Evolutionary conservation across 768 basidiomycete genomes (phyloP), one percentile per base, ranked within the genome.

Genomic region (Pleurotus tuber-regium): DNA sequence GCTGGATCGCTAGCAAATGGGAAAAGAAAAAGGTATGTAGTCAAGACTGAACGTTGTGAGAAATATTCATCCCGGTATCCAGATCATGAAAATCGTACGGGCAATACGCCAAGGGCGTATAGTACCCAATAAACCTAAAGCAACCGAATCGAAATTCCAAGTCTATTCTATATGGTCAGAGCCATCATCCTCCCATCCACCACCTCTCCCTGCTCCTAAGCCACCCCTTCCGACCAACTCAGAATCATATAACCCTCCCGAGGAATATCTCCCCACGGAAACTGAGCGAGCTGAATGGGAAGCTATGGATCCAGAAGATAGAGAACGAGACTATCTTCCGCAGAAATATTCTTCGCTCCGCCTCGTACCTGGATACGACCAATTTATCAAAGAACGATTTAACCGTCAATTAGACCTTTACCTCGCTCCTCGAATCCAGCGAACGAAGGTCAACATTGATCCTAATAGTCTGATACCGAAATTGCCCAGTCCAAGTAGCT

Each of bases 11-110:
- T 11, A 96, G 92, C 71, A 98, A 95, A 74, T 99, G 97, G 97
- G 97, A 98, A 71, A 98, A 97, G 70, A 86, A 97, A 78, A 99
- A 99, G 83, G 95, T 92, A 26, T 28, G 41, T 26, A 24, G 9
- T 29, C 44, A n/a, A n/a, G n/a, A n/a, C n/a, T n/a, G n/a, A n/a
- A n/a, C n/a, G n/a, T n/a, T n/a, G n/a, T n/a, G n/a, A n/a, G n/a
- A n/a, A n/a, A n/a, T n/a, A n/a, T n/a, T n/a, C n/a, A n/a, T n/a
- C n/a, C n/a, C n/a, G n/a, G n/a, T n/a, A n/a, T n/a, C 25, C 57
- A 97, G 95, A 84, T 99, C 58, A 95, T 99, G 92, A 99, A 98
- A 80, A 98, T 98, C 55, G 95, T 99, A 55, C 93, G 95, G 41
- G 96, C 96, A 4, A 98, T 99, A 62, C 85, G 97, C 7, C 87